Conservation (phyloP, 2,329 filamentous ascomycete species). For the Diaporthe citriasiana region DNA sequence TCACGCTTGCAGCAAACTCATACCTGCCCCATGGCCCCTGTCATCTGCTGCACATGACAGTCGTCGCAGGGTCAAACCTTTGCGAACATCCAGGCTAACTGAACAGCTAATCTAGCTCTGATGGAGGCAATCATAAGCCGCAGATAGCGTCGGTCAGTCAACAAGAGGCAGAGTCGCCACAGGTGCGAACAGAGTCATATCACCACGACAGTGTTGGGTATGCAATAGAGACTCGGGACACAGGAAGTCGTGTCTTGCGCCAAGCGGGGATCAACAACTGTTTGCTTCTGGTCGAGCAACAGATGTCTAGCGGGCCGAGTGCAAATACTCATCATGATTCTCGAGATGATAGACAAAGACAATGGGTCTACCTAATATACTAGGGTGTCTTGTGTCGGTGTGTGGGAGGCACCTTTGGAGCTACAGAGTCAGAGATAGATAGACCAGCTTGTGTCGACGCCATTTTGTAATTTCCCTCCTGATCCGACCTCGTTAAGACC, state of each 20-base stretch:
- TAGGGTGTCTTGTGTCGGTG: not conserved
- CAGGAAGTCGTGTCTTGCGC: not conserved
- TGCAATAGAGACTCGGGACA: not conserved
- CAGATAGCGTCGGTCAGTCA: not conserved
- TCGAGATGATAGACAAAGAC: not conserved
- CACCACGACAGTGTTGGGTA: not conserved
- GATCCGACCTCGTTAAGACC: not conserved
- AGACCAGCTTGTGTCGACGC: not conserved
- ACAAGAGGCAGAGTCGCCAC: not conserved
- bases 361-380: not conserved
- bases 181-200: not conserved
- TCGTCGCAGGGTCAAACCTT: fast-evolving
- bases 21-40: too few species aligned
- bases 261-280: not conserved
- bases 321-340: not conserved
- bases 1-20: not conserved
- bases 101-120: not conserved
- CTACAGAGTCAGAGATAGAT: not conserved
- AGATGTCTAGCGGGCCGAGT: too few species aligned
- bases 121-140: not conserved
- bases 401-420: not conserved
- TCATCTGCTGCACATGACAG: too few species aligned
- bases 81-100: not conserved
- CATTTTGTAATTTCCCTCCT: not conserved
- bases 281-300: not conserved